Base-by-base conservation (phyloP, 2,329 filamentous ascomycete genomes). In the Alternaria atra region DNA sequence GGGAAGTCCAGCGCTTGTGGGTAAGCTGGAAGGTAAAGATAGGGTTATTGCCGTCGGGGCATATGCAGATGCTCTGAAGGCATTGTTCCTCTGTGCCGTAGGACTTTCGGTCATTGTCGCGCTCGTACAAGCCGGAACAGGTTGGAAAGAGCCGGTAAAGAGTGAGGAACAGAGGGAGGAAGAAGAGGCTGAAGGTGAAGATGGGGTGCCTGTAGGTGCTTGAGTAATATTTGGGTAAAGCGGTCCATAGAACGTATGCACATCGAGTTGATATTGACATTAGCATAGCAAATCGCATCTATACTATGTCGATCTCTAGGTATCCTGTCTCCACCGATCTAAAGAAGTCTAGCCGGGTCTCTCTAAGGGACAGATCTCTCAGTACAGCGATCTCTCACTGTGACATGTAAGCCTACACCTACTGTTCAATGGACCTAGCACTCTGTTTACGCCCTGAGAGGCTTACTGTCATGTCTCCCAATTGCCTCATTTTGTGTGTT, bases 1-100 rank as follows among this genome's bases (percentile, higher is more conserved):
- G 9, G 88, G 87, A 0, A 87, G 85, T 65, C 88, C 88, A 2
- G 86, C 83, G 1, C 72, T 87, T 13, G 87, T 89, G 0, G 74
- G 77, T 30, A 72, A 70, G 10, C 66, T 90, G 43, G 64, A 77
- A 0, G 87, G 86, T 0, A 68, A 76, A 6, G 85, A 88, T 61
- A 81, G 76, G 40, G 74, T 79, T 8, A 77, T 88, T 27, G 87
- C 87, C 0, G 72, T 87, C 1, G 60, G 75, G 12, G 83, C 83
- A 1, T 90, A 89, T 69, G 80, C 84, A 55, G 77, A 80, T n/a
- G 86, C 84, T 0, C 67, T 89, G 20, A 83, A 79, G 52, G 79
- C 79, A 6, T 73, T 89, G 42, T 88, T 87, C 64, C 59, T 87
- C 27, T 82, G 81, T 5, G 85, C 82, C 1, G 81, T 83, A 15